Base-by-base conservation (phyloP, 192 early-diverging fungal species). In the Obelidium mucronatum region DNA sequence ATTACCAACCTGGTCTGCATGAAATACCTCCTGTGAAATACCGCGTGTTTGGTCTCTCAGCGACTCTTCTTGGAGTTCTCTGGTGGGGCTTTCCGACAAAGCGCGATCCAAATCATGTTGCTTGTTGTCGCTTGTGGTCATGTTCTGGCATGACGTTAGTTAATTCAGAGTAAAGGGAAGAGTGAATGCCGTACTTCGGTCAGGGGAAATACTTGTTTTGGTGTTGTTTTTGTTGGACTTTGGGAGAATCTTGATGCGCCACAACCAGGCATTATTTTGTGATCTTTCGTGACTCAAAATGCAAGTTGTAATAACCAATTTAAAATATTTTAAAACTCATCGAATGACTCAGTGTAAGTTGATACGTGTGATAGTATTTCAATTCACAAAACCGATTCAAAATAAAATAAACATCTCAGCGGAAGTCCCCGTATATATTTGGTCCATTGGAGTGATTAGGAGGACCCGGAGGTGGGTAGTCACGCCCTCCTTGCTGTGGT, bases 351-450 rank as follows among this genome's bases (percentile, higher is more conserved):
- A 48, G 44, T 48, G 19, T 48, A 0, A 48, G 19, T 15, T 48
- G 44, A 48, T 6, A 48, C 44, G 19, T 6, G 19, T 19, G 11
- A 48, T 6, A 48, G 44, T 48, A 6, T 48, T 48, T 65, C 59
- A 28, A 39, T 39, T 33, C n/a, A 34, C 63, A 65, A 22, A 65
- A 19, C 36, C 24, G 33, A 65, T 13, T 22, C n/a, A 40, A 65
- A 65, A 65, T 37, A 33, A 36, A 37, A 37, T 30, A n/a, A 65
- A 24, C 63, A 24, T 15, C 13, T 72, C 55, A 72, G 19, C 69
- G 51, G 69, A 58, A 72, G 39, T 72, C 69, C 11, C 69, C 54
- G 34, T 72, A 72, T 6, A 64, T 64, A 24, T 64, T 64, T 31
- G 69, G 55, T 30, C 52, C 69, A 1, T 31, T 24, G 37, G 42